Base-by-base conservation (phyloP, 352 stramenopile species). In the Phytopythium aichiense region DNA sequence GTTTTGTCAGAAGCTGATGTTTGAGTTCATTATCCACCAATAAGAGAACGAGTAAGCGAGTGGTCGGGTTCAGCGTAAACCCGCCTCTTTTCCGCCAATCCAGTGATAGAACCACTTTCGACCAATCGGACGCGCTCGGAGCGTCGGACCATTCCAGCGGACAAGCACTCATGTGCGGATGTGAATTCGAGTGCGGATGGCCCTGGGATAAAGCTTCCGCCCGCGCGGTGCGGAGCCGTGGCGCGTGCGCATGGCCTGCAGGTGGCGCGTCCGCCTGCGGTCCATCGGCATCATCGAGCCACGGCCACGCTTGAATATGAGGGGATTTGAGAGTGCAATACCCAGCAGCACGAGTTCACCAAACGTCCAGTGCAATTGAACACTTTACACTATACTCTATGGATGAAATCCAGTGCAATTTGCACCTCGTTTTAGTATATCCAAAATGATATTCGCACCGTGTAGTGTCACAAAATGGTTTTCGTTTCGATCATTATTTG, bases 201-300 rank as follows among this genome's bases (percentile, higher is more conserved):
- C 20, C n/a, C 38, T 12, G 63, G 58, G 52, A 66, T 72, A 79
- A 76, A 79, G 58, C 66, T 79, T 79, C 69, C 63, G 64, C 49
- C 63, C 63, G 69, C 61, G 58, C 48, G 38, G 51, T 71, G 33
- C 48, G 61, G 18, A 2, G 12, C 40, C 18, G 12, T 15, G 8
- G 37, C 49, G 38, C 22, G 1, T 5, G 2, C 16, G 23, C 0
- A 31, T 28, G 11, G 18, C 23, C 15, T 18, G 48, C 22, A 20
- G 6, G 5, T 31, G 2, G 1, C 3, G 31, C 11, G 2, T 53
- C 13, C 9, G 52, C 18, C 45, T 64, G 64, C n/a, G n/a, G n/a
- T n/a, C n/a, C n/a, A n/a, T n/a, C n/a, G n/a, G n/a, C n/a, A n/a
- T n/a, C n/a, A n/a, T n/a, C n/a, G n/a, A n/a, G n/a, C n/a, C n/a